Evolutionary conservation across 371 early-diverging fungal species (phyloP).

Genomic region (Actinomucor elegans): DNA sequence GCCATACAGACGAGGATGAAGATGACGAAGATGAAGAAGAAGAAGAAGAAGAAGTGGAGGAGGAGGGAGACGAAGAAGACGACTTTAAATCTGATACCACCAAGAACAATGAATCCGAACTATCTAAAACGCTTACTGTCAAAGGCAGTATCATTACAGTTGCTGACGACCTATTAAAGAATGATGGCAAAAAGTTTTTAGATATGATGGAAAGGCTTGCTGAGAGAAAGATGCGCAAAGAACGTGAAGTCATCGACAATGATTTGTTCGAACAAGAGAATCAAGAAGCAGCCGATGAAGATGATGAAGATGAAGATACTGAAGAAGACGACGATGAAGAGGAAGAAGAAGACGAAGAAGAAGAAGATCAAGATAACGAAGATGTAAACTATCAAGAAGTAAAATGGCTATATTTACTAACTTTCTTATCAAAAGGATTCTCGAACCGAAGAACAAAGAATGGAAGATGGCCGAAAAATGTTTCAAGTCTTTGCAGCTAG

Average conservation of each 20-base stretch:
- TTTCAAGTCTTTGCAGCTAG: constrained; percentile 94
- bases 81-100: constrained; percentile 10
- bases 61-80: constrained; percentile 31
- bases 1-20: constrained; percentile 14
- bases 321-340: constrained; percentile 43
- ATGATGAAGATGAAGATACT: constrained; percentile 61
- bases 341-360: too few species aligned
- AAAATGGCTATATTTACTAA: background rate
- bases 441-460: constrained; percentile 80
- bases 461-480: constrained; percentile 90
- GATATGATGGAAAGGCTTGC: constrained; percentile 94
- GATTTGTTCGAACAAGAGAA: constrained; percentile 62
- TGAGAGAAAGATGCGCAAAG: constrained; percentile 79
- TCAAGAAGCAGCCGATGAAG: constrained; percentile 56
- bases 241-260: constrained; percentile 63
- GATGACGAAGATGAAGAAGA: constrained; percentile 29
- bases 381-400: background rate
- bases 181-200: constrained; percentile 90
- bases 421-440: constrained; percentile 50
- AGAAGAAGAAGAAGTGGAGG: constrained; percentile 26
- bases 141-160: constrained; percentile 75
- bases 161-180: constrained; percentile 88
- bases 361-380: constrained; percentile 20
- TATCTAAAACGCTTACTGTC: constrained; percentile 28
- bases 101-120: background rate